These are phyloP conservation scores for Gorgonomyces haynaldii DNA, from an alignment of 192 early-diverging fungal genomes.

Conservation along the genomic window DNA sequence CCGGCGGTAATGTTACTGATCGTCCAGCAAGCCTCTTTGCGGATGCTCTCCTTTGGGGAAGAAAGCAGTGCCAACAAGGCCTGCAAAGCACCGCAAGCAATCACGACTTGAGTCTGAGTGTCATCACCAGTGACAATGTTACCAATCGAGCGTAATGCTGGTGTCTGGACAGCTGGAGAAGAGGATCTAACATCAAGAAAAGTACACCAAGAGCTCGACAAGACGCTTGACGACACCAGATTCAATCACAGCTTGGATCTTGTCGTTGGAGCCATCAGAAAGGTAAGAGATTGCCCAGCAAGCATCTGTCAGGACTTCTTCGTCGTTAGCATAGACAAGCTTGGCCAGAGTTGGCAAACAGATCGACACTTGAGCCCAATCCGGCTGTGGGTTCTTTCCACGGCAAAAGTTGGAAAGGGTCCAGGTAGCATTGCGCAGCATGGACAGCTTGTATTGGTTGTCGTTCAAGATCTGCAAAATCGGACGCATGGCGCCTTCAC, in stretches of 20 bases:
- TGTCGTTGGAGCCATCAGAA: conserved; percentile 92
- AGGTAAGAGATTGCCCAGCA: conserved; percentile 99
- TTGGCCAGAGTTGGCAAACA: conserved; percentile 83
- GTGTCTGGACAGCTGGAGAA: conserved; percentile 85
- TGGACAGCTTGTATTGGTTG: conserved; percentile 76
- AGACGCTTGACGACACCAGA: conserved; percentile 85
- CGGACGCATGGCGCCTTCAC: conserved; percentile 72
- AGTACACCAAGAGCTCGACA: conserved; percentile 76
- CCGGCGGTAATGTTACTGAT: conserved; percentile 99
- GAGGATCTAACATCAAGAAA: conserved; percentile 37
- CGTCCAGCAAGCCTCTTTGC: conserved; percentile 99
- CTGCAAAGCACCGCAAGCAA: conserved; percentile 77
- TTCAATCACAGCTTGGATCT: conserved; percentile 97
- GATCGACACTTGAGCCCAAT: conserved; percentile 69
- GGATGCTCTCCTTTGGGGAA: conserved; percentile 86
- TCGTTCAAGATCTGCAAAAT: conserved; percentile 77
- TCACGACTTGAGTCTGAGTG: conserved; percentile 87
- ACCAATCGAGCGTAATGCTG: conserved; percentile 90
- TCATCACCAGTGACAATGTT: conserved; percentile 99
- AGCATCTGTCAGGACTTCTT: conserved; percentile 94
- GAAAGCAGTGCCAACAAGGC: conserved; percentile 72
- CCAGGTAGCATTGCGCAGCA: conserved; percentile 99
- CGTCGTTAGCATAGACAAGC: conserved; percentile 81
- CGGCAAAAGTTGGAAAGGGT: conserved; percentile 98
- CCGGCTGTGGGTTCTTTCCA: conserved; percentile 91